Conservation (phyloP, 2,329 filamentous ascomycete genomes). For the Cucurbitaria berberidis region DNA sequence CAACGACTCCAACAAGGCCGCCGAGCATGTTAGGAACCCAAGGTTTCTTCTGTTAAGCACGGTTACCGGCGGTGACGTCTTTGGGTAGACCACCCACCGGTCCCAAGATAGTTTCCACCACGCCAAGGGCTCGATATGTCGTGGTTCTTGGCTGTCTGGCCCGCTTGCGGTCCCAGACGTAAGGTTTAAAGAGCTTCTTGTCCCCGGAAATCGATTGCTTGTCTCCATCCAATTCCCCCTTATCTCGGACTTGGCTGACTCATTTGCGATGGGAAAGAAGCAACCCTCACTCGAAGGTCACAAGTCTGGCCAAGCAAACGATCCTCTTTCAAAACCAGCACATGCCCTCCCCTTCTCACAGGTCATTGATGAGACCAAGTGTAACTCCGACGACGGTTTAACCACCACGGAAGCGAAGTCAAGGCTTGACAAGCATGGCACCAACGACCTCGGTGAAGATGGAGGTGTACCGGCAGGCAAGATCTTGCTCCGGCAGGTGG, state of each 20-base stretch:
- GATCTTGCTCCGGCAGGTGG: constrained; percentile 74
- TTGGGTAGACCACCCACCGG: constrained; percentile 19
- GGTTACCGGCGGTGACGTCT: constrained; percentile 33
- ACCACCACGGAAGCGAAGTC: constrained; percentile 62
- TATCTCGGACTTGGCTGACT: constrained; percentile 20
- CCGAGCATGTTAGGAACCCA: too few relatives aligned
- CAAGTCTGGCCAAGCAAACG: constrained; percentile 56
- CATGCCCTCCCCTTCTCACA: constrained; percentile 64
- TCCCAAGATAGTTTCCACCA: constrained; percentile 34
- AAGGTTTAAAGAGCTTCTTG: constrained; percentile 37
- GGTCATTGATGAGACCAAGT: constrained; percentile 64
- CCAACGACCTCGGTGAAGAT: constrained; percentile 74
- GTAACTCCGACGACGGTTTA: constrained; percentile 71
- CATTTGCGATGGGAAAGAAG: constrained; percentile 47
- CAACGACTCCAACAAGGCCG: constrained; percentile 3
- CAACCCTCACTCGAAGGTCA: constrained; percentile 46
- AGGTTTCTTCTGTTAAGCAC: constrained; percentile 4
- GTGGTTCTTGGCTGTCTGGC: constrained; percentile 37
- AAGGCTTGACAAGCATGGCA: constrained; percentile 59
- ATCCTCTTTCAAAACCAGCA: constrained; percentile 65
- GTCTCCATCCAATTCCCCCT: constrained; percentile 32
- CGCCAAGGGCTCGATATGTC: constrained; percentile 37
- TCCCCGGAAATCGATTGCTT: constrained; percentile 41
- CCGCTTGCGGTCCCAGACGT: constrained; percentile 23
- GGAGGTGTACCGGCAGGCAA: constrained; percentile 74